Conservation (phyloP, 129 eudicot genomes). For the Calendula officinalis region DNA sequence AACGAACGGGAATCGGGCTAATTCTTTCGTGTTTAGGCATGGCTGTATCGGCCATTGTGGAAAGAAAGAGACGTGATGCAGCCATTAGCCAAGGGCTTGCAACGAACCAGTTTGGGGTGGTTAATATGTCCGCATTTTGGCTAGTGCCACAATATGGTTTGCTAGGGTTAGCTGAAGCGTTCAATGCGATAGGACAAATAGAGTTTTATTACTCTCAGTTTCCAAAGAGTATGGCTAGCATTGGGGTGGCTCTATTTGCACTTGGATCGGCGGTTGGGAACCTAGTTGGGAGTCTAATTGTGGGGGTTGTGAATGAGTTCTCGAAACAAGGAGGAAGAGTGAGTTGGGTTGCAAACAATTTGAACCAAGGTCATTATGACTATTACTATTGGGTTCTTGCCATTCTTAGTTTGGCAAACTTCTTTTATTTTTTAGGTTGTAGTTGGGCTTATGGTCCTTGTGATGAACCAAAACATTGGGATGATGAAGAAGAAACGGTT, state of each 20-base stretch:
- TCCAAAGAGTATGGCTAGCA: slow-evolving; percentile 82
- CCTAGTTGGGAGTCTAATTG: slow-evolving; percentile 55
- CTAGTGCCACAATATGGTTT: slow-evolving; percentile 60
- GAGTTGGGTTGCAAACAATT: slow-evolving; percentile 65
- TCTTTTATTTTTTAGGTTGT: slow-evolving; percentile 51
- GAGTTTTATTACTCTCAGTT: slow-evolving; percentile 78
- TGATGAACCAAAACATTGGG: slow-evolving; percentile 43
- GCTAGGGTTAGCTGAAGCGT: slow-evolving; percentile 70
- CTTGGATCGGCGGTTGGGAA: slow-evolving; percentile 60
- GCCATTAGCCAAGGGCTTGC: slow-evolving; percentile 52
- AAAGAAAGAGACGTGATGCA: slow-evolving; percentile 38
- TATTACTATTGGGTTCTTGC: slow-evolving; percentile 72
- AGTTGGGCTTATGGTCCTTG: slow-evolving; percentile 52
- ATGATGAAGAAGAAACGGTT: slow-evolving; percentile 32
- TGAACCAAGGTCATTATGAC: slow-evolving; percentile 75
- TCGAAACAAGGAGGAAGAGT: slow-evolving; percentile 43
- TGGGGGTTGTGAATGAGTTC: slow-evolving; percentile 33
- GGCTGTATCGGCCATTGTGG: slow-evolving; percentile 53
- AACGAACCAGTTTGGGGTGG: slow-evolving; percentile 27
- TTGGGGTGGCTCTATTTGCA: slow-evolving; percentile 66
- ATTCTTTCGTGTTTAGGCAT: slow-evolving; percentile 43
- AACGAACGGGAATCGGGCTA: slow-evolving; percentile 74
- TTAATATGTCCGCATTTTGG: slow-evolving; percentile 79
- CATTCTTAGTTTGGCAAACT: slow-evolving; percentile 45
- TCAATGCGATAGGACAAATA: slow-evolving; percentile 75